These are phyloP conservation scores for Isabelozyma gotoi DNA, from an alignment of 805 yeast genomes.

Conservation along the genomic window DNA sequence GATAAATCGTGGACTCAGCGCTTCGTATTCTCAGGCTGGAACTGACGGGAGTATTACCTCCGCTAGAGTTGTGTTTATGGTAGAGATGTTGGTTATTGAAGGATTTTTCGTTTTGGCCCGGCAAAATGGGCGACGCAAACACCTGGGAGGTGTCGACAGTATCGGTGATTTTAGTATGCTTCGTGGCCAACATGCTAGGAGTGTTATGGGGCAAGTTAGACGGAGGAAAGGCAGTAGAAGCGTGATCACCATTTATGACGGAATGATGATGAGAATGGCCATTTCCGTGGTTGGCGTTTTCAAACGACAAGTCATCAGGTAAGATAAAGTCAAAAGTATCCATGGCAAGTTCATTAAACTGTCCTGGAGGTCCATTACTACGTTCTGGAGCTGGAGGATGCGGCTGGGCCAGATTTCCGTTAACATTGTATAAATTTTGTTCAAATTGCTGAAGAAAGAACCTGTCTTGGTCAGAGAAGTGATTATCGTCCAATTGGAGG, in stretches of 20 bases:
- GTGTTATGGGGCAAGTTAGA: conserved; percentile 19
- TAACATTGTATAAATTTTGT: conserved; percentile 22
- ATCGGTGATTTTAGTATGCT: conserved; percentile 7
- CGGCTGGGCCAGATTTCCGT: conserved; percentile 4
- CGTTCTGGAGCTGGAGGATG: conserved; percentile 4
- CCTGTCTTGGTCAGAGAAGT: conserved; percentile 24
- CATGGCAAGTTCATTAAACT: conserved; percentile 17
- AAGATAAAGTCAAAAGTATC: conserved; percentile 25
- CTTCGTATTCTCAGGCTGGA: background rate
- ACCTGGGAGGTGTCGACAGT: conserved; percentile 6
- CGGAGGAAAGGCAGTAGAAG: conserved; percentile 30
- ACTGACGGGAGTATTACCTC: conserved; percentile 4
- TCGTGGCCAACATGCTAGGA: conserved; percentile 23
- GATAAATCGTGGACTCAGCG: conserved; percentile 1
- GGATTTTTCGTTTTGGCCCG: conserved; percentile 41
- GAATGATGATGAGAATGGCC: background rate
- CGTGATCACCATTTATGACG: background rate
- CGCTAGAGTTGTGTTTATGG: conserved; percentile 24
- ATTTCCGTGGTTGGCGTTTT: conserved; percentile 4
- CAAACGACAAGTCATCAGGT: conserved; percentile 15
- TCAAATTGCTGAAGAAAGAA: conserved; percentile 29
- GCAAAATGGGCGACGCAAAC: conserved; percentile 36
- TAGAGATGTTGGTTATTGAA: conserved; percentile 41
- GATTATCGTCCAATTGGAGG: background rate
- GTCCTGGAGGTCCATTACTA: conserved; percentile 7